A percentile compares a stretch with the other conserved stretches of the same genome.
phyloP scores from a whole-genome alignment of 2,329 filamentous ascomycete species.

The Monosporascus sp. region DNA sequence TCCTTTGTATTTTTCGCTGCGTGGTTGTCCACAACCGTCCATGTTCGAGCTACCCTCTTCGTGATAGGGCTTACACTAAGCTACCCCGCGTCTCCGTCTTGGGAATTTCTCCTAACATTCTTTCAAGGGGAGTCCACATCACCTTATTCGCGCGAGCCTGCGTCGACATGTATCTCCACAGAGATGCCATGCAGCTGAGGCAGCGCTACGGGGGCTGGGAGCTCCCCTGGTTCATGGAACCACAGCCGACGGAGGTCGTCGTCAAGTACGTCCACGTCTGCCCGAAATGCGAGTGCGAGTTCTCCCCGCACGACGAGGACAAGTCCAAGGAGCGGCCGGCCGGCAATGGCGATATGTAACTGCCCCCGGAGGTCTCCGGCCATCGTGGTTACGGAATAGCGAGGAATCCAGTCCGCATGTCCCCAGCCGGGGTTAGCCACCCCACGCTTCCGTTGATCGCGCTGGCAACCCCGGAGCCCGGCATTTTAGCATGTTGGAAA shows the following conservation, averaged over 20 bases:
- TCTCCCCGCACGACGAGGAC: slow-evolving; percentile 2
- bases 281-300: slow-evolving; percentile 3
- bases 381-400: no score
- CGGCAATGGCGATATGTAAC: no score
- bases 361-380: no score
- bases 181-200: neutral
- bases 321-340: neutral
- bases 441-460: no score
- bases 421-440: no score
- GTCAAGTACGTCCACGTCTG: slow-evolving; percentile 8
- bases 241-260: slow-evolving; percentile 5
- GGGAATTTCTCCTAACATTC: neutral
- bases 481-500: no score
- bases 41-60: neutral
- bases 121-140: neutral
- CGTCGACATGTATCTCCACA: neutral
- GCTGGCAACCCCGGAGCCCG: no score
- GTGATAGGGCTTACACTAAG: no score
- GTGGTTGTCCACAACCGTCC: neutral
- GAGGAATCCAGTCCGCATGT: no score
- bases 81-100: neutral
- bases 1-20: neutral
- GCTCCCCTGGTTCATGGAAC: slow-evolving; percentile 1
- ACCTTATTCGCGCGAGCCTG: neutral
- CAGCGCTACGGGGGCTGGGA: neutral